Evolutionary conservation across 2,329 filamentous ascomycete genomes (phyloP).

Genomic region (Hypoxylon sp.): DNA sequence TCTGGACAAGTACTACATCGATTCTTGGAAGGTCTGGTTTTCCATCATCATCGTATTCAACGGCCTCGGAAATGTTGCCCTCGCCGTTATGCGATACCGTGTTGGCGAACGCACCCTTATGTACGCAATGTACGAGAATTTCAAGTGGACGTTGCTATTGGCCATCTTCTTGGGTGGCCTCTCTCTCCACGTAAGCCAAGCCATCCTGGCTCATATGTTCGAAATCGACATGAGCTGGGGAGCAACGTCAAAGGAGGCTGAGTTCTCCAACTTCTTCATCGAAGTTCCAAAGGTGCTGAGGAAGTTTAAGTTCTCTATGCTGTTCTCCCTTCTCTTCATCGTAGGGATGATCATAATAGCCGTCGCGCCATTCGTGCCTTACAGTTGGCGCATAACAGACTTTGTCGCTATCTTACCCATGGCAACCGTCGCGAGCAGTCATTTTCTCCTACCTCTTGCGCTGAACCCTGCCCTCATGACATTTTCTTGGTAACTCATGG

Average conservation of each 20-base stretch:
- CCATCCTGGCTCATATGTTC: constrained; percentile 85
- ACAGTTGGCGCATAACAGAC: constrained; percentile 76
- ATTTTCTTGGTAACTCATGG: constrained; percentile 74
- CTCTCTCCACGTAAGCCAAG: constrained; percentile 84
- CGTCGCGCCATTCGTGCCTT: constrained; percentile 73
- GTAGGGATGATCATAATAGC: constrained; percentile 75
- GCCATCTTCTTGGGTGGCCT: constrained; percentile 88
- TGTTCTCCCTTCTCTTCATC: constrained; percentile 72
- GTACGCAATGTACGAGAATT: constrained; percentile 71
- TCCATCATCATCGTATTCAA: constrained; percentile 85
- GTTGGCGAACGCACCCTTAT: constrained; percentile 74
- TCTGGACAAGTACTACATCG: constrained; percentile 76
- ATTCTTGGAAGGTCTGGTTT: constrained; percentile 83
- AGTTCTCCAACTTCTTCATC: constrained; percentile 87
- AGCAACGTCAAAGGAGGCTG: constrained; percentile 85
- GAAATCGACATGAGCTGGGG: constrained; percentile 90
- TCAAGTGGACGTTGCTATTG: constrained; percentile 81
- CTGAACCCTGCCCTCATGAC: constrained; percentile 86
- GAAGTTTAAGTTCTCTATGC: constrained; percentile 82
- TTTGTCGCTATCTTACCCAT: constrained; percentile 84
- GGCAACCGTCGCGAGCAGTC: constrained; percentile 77
- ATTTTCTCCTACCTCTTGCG: constrained; percentile 79
- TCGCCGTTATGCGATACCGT: constrained; percentile 81
- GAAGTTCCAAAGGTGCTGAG: constrained; percentile 84
- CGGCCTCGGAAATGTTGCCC: constrained; percentile 78